A percentile compares a stretch with the other conserved stretches of the same genome.
Conservation (phyloP, 495 filamentous ascomycete genomes). For the Aspergillus leporis region DNA sequence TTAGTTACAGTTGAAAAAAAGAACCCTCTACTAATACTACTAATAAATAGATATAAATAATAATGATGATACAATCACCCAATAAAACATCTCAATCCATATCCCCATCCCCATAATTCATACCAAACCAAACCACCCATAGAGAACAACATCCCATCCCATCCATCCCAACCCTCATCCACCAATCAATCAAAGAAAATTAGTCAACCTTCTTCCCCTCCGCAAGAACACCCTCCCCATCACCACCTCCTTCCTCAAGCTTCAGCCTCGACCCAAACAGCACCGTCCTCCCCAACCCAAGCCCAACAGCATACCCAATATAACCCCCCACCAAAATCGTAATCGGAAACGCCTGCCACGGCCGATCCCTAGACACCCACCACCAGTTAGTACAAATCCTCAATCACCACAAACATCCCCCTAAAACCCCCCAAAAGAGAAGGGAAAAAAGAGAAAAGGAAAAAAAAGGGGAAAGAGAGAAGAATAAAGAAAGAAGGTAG, state of each 20-base stretch:
- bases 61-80: not conserved
- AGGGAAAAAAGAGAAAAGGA: slow-evolving; percentile 11
- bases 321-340: slow-evolving; percentile 79
- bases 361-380: slow-evolving; percentile 61
- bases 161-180: not conserved
- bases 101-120: not conserved
- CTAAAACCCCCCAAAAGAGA: slow-evolving; percentile 7
- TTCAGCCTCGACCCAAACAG: slow-evolving; percentile 65
- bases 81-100: not conserved
- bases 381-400: slow-evolving; percentile 12
- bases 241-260: slow-evolving; percentile 41
- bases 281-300: slow-evolving; percentile 55
- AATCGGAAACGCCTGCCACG: slow-evolving; percentile 97
- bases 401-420: not conserved
- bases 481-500: slow-evolving; percentile 12
- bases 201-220: slow-evolving; percentile 31
- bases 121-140: not conserved
- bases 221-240: not conserved
- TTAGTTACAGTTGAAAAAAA: too few species aligned
- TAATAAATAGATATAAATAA: not conserved
- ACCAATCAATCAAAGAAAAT: slow-evolving; percentile 3
- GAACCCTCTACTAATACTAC: too few species aligned
- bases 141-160: not conserved
- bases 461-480: slow-evolving; percentile 43
- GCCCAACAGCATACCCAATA: slow-evolving; percentile 64